A percentile compares a stretch with the other conserved stretches of the same genome.
Evolutionary conservation across 2,329 filamentous ascomycete genomes (phyloP).

Genomic region (Fonsecaea erecta): DNA sequence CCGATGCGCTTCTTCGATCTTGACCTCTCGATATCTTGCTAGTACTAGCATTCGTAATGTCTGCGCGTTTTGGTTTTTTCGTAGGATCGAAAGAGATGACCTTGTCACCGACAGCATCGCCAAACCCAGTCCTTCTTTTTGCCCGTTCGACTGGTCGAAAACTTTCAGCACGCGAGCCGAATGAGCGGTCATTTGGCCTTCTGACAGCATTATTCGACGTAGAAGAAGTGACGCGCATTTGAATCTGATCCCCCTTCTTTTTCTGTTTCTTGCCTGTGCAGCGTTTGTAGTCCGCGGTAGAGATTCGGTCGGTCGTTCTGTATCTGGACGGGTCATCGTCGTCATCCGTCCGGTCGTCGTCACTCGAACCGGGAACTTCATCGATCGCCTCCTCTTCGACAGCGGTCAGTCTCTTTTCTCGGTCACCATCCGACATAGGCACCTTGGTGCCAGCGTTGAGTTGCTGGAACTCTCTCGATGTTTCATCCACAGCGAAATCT

Average conservation of each 20-base stretch:
- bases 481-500: slow-evolving; percentile 91
- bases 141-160: slow-evolving; percentile 46
- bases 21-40: slow-evolving; percentile 40
- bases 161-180: slow-evolving; percentile 60
- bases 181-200: slow-evolving; percentile 58
- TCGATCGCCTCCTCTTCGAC: slow-evolving; percentile 66
- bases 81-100: slow-evolving; percentile 65
- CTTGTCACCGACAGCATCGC: slow-evolving; percentile 54
- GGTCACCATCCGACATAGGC: slow-evolving; percentile 37
- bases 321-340: slow-evolving; percentile 42
- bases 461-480: slow-evolving; percentile 79
- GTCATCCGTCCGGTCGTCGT: slow-evolving; percentile 44
- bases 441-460: slow-evolving; percentile 82
- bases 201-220: slow-evolving; percentile 40
- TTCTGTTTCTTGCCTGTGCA: slow-evolving; percentile 51
- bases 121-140: slow-evolving; percentile 35
- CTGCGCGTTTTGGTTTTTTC: slow-evolving; percentile 44
- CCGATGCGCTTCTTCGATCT: slow-evolving; percentile 55
- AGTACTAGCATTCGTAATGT: slow-evolving; percentile 25
- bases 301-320: slow-evolving; percentile 51
- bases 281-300: slow-evolving; percentile 59
- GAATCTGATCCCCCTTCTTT: slow-evolving; percentile 47
- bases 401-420: slow-evolving; percentile 61
- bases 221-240: slow-evolving; percentile 64
- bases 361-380: slow-evolving; percentile 51